Percentiles rank a stretch among this genome's conserved stretches.
These are phyloP conservation scores for Phytophthora sp. DNA, from an alignment of 352 stramenopile species.

Conservation along the genomic window DNA sequence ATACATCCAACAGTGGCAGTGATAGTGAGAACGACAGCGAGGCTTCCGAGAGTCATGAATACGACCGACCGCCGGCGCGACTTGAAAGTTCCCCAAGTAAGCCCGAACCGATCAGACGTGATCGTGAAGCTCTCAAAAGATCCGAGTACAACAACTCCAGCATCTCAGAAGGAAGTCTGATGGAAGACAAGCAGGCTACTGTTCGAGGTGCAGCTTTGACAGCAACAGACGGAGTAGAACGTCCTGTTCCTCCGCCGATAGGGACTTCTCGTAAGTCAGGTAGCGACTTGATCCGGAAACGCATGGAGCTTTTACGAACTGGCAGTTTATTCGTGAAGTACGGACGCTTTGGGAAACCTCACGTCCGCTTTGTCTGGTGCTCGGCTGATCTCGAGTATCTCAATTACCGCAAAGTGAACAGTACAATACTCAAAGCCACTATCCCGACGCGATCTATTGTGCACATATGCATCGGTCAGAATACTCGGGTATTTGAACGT, in stretches of 20 bases:
- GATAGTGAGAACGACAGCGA: conserved; percentile 66
- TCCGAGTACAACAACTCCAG: conserved; percentile 31
- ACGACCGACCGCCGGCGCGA: conserved; percentile 21
- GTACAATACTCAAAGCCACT: conserved; percentile 52
- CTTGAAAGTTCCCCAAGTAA: conserved; percentile 8
- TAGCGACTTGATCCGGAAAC: conserved; percentile 66
- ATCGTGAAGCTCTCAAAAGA: conserved; percentile 4
- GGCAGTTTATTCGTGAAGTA: conserved; percentile 85
- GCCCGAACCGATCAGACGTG: not conserved
- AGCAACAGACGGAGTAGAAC: conserved; percentile 4
- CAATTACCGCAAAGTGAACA: conserved; percentile 70
- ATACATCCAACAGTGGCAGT: conserved; percentile 35
- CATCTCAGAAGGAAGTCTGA: conserved; percentile 9
- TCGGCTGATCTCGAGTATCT: conserved; percentile 77
- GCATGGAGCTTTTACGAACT: conserved; percentile 74
- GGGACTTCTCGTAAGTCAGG: conserved; percentile 34
- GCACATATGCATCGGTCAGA: conserved; percentile 51
- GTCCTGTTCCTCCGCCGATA: not conserved
- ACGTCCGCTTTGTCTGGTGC: conserved; percentile 86
- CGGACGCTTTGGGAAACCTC: conserved; percentile 71
- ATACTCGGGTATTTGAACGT: conserved; percentile 69
- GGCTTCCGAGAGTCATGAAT: conserved; percentile 28
- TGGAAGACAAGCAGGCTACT: conserved; percentile 16
- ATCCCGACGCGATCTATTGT: conserved; percentile 63
- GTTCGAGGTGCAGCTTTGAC: conserved; percentile 20